These are phyloP conservation scores for Pythium phragmiticola DNA, from an alignment of 352 stramenopile species.

Conservation along the genomic window DNA sequence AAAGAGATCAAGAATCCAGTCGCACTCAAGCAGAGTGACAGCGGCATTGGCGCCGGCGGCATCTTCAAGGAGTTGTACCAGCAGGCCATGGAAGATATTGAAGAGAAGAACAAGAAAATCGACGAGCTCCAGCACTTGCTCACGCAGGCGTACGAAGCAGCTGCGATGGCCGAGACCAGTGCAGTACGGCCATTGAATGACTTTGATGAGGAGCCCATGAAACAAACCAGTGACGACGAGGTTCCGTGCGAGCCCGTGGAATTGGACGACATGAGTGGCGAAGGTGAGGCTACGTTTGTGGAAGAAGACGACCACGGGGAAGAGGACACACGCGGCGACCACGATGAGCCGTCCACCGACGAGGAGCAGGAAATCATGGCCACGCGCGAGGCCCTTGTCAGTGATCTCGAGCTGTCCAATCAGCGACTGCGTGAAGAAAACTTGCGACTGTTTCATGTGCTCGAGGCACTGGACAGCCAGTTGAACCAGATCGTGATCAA, in stretches of 20 bases:
- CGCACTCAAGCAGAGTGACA: conserved; percentile 35
- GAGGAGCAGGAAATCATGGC: conserved; percentile 14
- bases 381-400: conserved; percentile 11
- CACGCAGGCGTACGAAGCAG: conserved; percentile 40
- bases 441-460: conserved; percentile 42
- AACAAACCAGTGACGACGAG: not conserved
- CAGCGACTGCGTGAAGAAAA: conserved; percentile 50
- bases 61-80: conserved; percentile 75
- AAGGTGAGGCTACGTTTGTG: not conserved
- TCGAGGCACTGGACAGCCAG: conserved; percentile 47
- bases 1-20: conserved; percentile 85
- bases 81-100: conserved; percentile 60
- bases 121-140: conserved; percentile 58
- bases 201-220: not conserved
- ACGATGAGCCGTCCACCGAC: not conserved
- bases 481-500: conserved; percentile 49
- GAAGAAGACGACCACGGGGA: conserved; percentile 4
- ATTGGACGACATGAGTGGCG: not conserved
- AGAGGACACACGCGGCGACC: conserved; percentile 1
- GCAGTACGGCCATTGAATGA: not conserved
- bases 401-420: conserved; percentile 40
- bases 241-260: not conserved
- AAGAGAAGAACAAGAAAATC: conserved; percentile 69
- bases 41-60: conserved; percentile 25
- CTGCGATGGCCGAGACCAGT: not conserved